These are phyloP conservation scores for Hawksworthiomyces lignivorus DNA, from an alignment of 2,329 filamentous ascomycete genomes.

Conservation along the genomic window DNA sequence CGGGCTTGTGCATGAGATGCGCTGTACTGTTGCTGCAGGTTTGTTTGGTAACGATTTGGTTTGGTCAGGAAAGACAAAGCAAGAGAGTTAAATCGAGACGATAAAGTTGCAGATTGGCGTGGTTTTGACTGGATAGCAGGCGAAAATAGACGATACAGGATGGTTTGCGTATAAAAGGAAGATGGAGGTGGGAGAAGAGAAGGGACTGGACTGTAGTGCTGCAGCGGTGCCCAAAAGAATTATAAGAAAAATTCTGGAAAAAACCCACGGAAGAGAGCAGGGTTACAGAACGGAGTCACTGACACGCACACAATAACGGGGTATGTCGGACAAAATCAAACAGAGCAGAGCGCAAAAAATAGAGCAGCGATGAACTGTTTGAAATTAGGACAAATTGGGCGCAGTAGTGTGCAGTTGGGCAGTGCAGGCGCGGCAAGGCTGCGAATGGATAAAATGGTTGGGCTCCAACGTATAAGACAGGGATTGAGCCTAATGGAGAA, in stretches of 20 bases:
- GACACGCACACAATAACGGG: no score
- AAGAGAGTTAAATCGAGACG: conserved; percentile 16
- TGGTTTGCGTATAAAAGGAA: background rate
- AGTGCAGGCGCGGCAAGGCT: conserved; percentile 9
- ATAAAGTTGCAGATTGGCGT: conserved; percentile 20
- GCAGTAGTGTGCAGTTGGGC: conserved; percentile 6
- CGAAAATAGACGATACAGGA: background rate
- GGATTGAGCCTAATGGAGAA: conserved; percentile 8
- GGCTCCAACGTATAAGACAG: conserved; percentile 11
- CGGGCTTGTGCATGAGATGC: conserved; percentile 6
- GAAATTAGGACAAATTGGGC: conserved; percentile 1
- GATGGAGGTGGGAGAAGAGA: background rate
- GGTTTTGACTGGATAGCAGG: conserved; percentile 22
- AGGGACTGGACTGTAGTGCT: background rate
- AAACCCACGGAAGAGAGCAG: background rate
- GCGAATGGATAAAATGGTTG: conserved; percentile 9
- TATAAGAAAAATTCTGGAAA: background rate
- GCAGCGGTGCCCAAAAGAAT: conserved; percentile 6
- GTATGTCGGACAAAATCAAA: background rate
- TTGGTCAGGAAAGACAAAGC: conserved; percentile 8
- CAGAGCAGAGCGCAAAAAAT: background rate
- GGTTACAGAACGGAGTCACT: no score
- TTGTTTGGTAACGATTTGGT: conserved; percentile 1
- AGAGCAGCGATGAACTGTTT: background rate
- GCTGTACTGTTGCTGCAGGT: conserved; percentile 4